Conservation (phyloP, 2,329 filamentous ascomycete species). For the Sporothrix mexicana region DNA sequence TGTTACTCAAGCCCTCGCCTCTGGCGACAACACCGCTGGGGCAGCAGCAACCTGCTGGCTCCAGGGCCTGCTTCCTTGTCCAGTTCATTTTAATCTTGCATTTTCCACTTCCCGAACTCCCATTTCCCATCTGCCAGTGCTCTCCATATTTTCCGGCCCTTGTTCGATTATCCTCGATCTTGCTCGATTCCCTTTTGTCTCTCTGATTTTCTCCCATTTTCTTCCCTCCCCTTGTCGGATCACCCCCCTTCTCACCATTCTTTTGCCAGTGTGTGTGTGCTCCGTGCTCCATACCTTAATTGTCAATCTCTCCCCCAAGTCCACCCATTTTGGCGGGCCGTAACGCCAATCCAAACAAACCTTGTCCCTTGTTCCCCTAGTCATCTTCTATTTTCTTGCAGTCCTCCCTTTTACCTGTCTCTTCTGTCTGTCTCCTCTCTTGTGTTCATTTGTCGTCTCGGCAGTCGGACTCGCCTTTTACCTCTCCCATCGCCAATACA, state of each 20-base stretch:
- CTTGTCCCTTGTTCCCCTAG: conserved; percentile 2
- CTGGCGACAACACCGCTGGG: conserved; percentile 23
- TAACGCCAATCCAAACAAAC: conserved; percentile 17
- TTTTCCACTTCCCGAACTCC: conserved; percentile 7
- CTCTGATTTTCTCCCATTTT: background rate
- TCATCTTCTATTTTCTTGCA: background rate
- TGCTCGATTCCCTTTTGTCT: conserved; percentile 1
- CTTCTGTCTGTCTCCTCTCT: background rate
- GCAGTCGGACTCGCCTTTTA: conserved; percentile 5
- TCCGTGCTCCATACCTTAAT: conserved; percentile 17
- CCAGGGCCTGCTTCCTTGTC: conserved; percentile 10
- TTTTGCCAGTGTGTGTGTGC: background rate
- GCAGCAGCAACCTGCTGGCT: background rate
- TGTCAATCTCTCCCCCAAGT: background rate
- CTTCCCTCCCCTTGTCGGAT: conserved; percentile 5
- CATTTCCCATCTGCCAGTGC: background rate
- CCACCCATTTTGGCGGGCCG: conserved; percentile 7
- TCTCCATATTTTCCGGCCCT: conserved; percentile 15
- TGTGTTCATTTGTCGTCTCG: background rate
- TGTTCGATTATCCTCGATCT: background rate
- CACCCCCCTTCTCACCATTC: conserved; percentile 1
- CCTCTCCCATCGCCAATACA: background rate
- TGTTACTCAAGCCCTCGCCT: conserved; percentile 26
- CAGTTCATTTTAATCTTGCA: conserved; percentile 27
- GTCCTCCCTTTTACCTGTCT: conserved; percentile 8